Evolutionary conservation across 148 eudicot genomes (phyloP), one percentile per base, ranked within the genome.

Genomic region (Drosera capensis): DNA sequence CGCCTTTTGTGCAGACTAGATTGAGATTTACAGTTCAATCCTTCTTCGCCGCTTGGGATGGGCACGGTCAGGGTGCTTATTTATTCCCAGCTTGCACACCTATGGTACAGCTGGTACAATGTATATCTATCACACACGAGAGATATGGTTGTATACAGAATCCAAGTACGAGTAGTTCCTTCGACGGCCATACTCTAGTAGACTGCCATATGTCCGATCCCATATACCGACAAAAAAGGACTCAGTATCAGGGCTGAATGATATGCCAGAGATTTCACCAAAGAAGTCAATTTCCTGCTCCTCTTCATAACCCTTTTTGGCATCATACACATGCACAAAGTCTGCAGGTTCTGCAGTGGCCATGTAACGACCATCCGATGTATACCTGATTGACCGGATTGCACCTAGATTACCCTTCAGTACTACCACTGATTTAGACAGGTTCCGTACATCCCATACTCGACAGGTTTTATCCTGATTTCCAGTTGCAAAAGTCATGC

Each of bases 331-430:
- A 35, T 84, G 95, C 22, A 84, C 90, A 51, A 80, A 84, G 56
- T 84, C 95, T 15, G 90, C 95, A 13, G 90, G 82, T 58, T 84
- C 95, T 7, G 95, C 90, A 79, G 68, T 80, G 7, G 86, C 85
- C 95, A 84, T 77, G 75, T 71, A 80, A 20, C 71, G 64, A 5
- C 95, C 90, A 44, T 84, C 95, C 19, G 86, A 71, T 56, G 95
- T 19, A 65, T 71, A 84, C 44, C 90, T 81, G 30, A 84, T 80
- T 12, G 90, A 84, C 45, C 90, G 63, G 51, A 80, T 70, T 19
- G 95, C 82, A 57, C 95, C 95, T 24, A 84, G 56, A 48, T 84
- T 77, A 21, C 82, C 90, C 63, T 68, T 74, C 24, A 84, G 51
- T 26, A 65, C 73, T 34, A 66, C 54, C 7, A 77, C 57, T 1